A percentile compares a stretch with the other conserved stretches of the same genome.
Conservation (phyloP, 2,329 filamentous ascomycete species). For the Cucurbitaria berberidis region DNA sequence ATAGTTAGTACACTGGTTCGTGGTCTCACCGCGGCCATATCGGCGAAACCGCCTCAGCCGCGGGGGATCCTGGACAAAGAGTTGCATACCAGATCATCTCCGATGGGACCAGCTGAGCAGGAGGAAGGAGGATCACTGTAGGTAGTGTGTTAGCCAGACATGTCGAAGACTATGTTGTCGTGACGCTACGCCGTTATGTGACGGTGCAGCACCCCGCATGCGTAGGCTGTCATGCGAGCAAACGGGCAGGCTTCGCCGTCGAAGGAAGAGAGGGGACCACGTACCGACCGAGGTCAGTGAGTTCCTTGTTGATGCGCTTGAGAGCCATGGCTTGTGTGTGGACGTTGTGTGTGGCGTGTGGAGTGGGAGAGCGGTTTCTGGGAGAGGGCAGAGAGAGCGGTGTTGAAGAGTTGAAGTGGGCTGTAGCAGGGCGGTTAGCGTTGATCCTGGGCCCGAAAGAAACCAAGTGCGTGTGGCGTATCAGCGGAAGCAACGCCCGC, state of each 20-base stretch:
- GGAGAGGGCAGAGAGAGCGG: constrained; percentile 36
- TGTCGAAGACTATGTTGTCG: constrained; percentile 7
- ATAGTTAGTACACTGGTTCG: constrained; percentile 37
- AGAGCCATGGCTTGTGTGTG: constrained; percentile 70
- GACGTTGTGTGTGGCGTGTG: constrained; percentile 25
- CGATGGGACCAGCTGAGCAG: constrained; percentile 95
- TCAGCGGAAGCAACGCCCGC: constrained; percentile 40
- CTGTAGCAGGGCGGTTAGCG: constrained; percentile 42
- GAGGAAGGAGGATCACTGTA: constrained; percentile 94
- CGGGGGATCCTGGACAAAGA: constrained; percentile 29
- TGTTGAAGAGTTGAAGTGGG: constrained; percentile 46
- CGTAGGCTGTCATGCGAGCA: constrained; percentile 49
- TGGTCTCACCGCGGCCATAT: constrained; percentile 13
- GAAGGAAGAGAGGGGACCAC: constrained; percentile 34
- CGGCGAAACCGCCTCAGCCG: constrained; percentile 39
- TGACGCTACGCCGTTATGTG: constrained; percentile 13
- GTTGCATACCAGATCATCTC: constrained; percentile 91
- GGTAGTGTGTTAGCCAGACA: constrained; percentile 41
- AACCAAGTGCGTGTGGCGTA: constrained; percentile 44
- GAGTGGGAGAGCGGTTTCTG: constrained; percentile 17
- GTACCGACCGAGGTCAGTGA: constrained; percentile 86
- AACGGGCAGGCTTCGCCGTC: constrained; percentile 27
- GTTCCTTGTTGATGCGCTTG: constrained; percentile 95
- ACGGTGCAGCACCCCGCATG: constrained; percentile 39
- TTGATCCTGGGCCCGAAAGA: constrained; percentile 37